These are phyloP conservation scores for Mycena alexandri DNA, from an alignment of 768 basidiomycete genomes.

Conservation along the genomic window DNA sequence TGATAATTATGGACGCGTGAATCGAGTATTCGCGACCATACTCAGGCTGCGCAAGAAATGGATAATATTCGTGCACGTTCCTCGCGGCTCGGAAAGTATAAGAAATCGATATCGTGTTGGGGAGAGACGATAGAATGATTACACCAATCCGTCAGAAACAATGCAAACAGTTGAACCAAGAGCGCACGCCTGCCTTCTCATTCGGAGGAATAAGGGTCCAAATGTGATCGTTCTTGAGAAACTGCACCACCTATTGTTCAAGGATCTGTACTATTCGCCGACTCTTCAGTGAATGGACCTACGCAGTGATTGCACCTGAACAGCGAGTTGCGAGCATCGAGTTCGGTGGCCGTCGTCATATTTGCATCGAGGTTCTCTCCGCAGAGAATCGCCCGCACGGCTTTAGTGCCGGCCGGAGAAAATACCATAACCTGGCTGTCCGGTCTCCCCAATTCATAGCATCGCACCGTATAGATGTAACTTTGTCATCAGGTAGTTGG, in stretches of 20 bases:
- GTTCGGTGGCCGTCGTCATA: slow-evolving; percentile 2
- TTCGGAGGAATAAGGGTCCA: slow-evolving; percentile 3
- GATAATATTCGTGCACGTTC: too few relatives aligned
- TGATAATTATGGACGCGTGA: too few relatives aligned
- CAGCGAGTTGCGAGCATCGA: slow-evolving; percentile 14
- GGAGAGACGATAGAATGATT: background rate
- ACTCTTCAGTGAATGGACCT: background rate
- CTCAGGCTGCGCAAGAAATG: too few relatives aligned
- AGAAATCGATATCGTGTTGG: background rate
- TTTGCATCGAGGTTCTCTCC: slow-evolving; percentile 5
- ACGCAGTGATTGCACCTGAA: slow-evolving; percentile 17
- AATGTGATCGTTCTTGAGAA: background rate
- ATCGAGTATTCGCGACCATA: too few relatives aligned
- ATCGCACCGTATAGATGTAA: slow-evolving; percentile 7
- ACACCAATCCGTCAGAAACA: background rate
- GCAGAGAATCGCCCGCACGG: slow-evolving; percentile 5
- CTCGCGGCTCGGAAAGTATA: too few relatives aligned
- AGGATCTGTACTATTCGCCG: background rate
- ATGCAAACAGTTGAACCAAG: too few relatives aligned
- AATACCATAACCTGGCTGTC: background rate
- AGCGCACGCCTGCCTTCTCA: background rate
- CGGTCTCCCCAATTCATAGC: slow-evolving; percentile 6
- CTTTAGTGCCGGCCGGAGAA: slow-evolving; percentile 5
- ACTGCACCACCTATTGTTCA: slow-evolving; percentile 2
- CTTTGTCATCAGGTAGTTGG: background rate